phyloP scores from a whole-genome alignment of 2,329 filamentous ascomycete genomes.

The Neofusicoccum sp. region DNA sequence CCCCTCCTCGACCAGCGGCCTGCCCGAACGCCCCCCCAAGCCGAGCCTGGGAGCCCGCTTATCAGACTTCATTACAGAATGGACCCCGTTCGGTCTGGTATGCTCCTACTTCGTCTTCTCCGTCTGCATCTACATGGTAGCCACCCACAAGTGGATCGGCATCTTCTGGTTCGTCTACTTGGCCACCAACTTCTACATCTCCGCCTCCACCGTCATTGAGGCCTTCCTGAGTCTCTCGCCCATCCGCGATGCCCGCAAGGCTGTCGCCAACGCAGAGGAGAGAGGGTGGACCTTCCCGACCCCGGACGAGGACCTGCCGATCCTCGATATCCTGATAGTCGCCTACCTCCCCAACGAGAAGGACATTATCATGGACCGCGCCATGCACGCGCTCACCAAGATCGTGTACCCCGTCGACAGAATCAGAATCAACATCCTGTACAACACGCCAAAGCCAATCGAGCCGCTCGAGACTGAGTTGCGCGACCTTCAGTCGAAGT shows the following conservation, averaged over 20 bases:
- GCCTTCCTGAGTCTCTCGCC: constrained; percentile 44
- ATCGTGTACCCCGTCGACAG: constrained; percentile 50
- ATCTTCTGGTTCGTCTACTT: constrained; percentile 51
- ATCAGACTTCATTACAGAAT: constrained; percentile 40
- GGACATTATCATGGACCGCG: constrained; percentile 53
- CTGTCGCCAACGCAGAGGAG: constrained; percentile 40
- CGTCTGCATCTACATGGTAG: constrained; percentile 46
- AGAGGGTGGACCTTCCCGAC: constrained; percentile 48
- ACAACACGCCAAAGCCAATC: constrained; percentile 53
- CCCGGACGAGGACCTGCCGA: constrained; percentile 43
- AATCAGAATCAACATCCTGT: constrained; percentile 52
- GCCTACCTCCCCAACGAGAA: constrained; percentile 56
- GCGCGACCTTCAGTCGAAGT: constrained; percentile 39
- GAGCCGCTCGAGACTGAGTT: constrained; percentile 50
- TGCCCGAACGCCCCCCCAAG: constrained; percentile 19
- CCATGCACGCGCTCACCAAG: constrained; percentile 50
- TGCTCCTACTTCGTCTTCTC: constrained; percentile 47
- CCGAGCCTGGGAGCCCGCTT: constrained; percentile 16
- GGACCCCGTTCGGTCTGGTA: constrained; percentile 47
- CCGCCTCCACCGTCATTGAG: constrained; percentile 46
- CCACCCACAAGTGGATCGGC: constrained; percentile 38
- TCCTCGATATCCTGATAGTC: constrained; percentile 52
- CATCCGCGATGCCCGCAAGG: constrained; percentile 40
- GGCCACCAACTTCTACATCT: constrained; percentile 49
- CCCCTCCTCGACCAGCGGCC: constrained; percentile 6